Evolutionary conservation across 805 yeast species (phyloP), one percentile per base, ranked within the genome.

Genomic region (Candida boleticola): DNA sequence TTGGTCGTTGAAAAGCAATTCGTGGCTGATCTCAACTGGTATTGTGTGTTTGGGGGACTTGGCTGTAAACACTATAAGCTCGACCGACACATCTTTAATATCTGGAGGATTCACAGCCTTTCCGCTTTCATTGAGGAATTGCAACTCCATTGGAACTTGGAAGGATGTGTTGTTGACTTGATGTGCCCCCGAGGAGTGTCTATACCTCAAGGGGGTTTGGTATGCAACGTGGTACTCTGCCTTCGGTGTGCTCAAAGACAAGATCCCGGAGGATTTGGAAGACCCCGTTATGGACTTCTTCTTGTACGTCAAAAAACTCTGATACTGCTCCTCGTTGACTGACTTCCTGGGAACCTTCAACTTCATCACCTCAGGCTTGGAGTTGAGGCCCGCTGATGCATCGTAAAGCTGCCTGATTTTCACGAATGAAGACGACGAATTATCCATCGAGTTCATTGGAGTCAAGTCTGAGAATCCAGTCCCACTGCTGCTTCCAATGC

Each of bases 1-100:
- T 18, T 61, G 60, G 34, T 66, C 70, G 13, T 52, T 47, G 46
- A 66, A 65, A 42, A 66, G 64, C 62, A 67, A 59, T 20, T 66
- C 73, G 41, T 64, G 71, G 43, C 60, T 63, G 45, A 70, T 50
- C 32, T 68, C 73, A 4, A 70, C 53, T 1, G 76, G 76, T 13
- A 70, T 62, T 6, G 49, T 56, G 39, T 67, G 55, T 37, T 65
- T 67, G 18, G 52, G 53, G 2, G 73, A 61, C 25, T 63, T 44
- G 10, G 66, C 52, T 2, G 73, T 65, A n/a, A 61, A 55, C 3
- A 52, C 66, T 19, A 65, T 63, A 40, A 70, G 51, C 38, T 70
- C 74, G 11, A 62, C 51, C n/a, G 53, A 47, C 6, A 68, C 35
- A 3, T 54, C 49, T 46, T 65, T 68, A 38, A 69, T 50, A n/a